Percentiles rank a stretch among this genome's conserved stretches.
Conservation (phyloP, 371 early-diverging fungal genomes). For the Gilbertella persicaria region DNA sequence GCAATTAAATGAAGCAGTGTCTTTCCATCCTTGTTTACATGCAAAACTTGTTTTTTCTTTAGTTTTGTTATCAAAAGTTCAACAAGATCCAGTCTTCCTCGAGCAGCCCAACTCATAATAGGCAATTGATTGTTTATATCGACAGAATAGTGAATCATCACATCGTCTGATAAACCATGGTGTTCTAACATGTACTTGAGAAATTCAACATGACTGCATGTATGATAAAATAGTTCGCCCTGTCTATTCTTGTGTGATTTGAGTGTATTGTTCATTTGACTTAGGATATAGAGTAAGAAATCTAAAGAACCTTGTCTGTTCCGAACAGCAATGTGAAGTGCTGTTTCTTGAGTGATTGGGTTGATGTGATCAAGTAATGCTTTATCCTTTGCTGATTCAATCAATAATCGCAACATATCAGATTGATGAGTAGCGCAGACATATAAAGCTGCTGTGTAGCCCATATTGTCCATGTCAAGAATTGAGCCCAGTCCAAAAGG, state of each 20-base stretch:
- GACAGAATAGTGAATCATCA: slow-evolving; percentile 15
- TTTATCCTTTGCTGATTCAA: not conserved
- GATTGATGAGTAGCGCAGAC: slow-evolving; percentile 13
- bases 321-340: slow-evolving; percentile 35
- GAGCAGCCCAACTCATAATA: slow-evolving; percentile 44
- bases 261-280: not conserved
- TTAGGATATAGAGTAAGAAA: slow-evolving; percentile 5
- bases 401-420: slow-evolving; percentile 5
- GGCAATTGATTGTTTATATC: slow-evolving; percentile 40
- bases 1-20: slow-evolving; percentile 30
- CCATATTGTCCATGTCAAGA: slow-evolving; percentile 34
- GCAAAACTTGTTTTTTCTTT: not conserved
- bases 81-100: slow-evolving; percentile 40
- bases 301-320: not conserved
- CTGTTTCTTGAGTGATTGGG: slow-evolving; percentile 14
- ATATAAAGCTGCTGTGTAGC: slow-evolving; percentile 44
- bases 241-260: slow-evolving; percentile 24
- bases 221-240: slow-evolving; percentile 48
- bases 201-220: slow-evolving; percentile 25
- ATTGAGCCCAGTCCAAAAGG: slow-evolving; percentile 6
- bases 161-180: not conserved
- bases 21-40: slow-evolving; percentile 22
- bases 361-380: slow-evolving; percentile 6
- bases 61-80: slow-evolving; percentile 22
- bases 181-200: slow-evolving; percentile 13